Evolutionary conservation across 129 eudicot species (phyloP).

Genomic region (Rutidosis leptorrhynchoides): DNA sequence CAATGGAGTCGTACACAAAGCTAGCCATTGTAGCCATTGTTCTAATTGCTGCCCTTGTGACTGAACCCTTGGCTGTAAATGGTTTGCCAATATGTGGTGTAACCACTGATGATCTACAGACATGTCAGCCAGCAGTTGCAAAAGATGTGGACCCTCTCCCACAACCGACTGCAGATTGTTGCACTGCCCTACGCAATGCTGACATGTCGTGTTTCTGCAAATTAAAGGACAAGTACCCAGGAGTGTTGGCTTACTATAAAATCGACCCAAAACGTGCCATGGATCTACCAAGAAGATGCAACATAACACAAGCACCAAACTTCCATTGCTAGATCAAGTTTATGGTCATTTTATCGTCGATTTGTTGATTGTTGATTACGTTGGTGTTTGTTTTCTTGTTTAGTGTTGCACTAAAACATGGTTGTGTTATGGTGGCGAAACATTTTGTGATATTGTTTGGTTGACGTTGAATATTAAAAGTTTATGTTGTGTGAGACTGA

Average conservation of each 20-base stretch:
- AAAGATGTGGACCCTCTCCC: slow-evolving; percentile 32
- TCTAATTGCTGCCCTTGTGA: slow-evolving; percentile 23
- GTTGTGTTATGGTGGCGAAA: slow-evolving; percentile 20
- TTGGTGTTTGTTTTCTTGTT: slow-evolving; percentile 4
- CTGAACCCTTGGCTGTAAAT: slow-evolving; percentile 23
- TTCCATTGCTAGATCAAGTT: slow-evolving; percentile 25
- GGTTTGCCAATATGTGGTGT: slow-evolving; percentile 34
- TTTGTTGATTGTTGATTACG: slow-evolving; percentile 5
- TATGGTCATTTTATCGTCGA: slow-evolving; percentile 7
- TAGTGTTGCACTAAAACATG: slow-evolving; percentile 14
- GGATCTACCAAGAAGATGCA: slow-evolving; percentile 45
- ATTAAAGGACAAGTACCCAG: slow-evolving; percentile 27
- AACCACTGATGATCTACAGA: slow-evolving; percentile 19
- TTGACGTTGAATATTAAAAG: slow-evolving; percentile 5
- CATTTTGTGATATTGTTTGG: slow-evolving; percentile 19
- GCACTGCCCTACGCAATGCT: slow-evolving; percentile 33
- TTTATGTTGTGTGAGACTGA: not conserved
- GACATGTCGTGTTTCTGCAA: slow-evolving; percentile 55
- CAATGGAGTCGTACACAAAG: slow-evolving; percentile 43
- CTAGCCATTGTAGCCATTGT: slow-evolving; percentile 29
- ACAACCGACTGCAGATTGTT: slow-evolving; percentile 35
- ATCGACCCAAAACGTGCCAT: slow-evolving; percentile 40
- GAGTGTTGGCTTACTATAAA: slow-evolving; percentile 25
- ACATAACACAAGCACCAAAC: slow-evolving; percentile 22
- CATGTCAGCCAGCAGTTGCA: slow-evolving; percentile 40